Evolutionary conservation across 768 basidiomycete species (phyloP).

Genomic region (Hericium erinaceus): DNA sequence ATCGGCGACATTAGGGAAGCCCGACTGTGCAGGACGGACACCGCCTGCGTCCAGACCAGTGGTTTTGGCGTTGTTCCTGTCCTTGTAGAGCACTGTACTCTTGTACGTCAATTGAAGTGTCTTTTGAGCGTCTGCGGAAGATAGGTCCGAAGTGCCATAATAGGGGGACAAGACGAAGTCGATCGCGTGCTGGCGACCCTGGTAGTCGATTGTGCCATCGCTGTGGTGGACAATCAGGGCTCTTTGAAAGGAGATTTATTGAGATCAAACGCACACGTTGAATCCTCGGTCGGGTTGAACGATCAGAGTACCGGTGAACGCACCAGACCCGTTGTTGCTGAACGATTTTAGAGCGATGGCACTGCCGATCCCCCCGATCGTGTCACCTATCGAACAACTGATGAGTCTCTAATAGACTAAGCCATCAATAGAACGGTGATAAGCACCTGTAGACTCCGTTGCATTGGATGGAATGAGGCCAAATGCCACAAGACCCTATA

Average conservation of each 20-base stretch:
- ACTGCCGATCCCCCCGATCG: constrained; percentile 54
- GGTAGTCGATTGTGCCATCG: constrained; percentile 48
- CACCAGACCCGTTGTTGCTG: constrained; percentile 24
- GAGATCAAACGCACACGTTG: constrained; percentile 35
- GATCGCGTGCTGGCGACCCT: constrained; percentile 53
- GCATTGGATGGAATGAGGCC: constrained; percentile 53
- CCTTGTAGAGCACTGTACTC: constrained; percentile 40
- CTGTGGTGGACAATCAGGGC: constrained; percentile 21
- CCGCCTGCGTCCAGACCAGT: constrained; percentile 48
- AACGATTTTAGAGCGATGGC: constrained; percentile 52
- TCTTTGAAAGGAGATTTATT: background rate
- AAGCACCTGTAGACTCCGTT: constrained; percentile 37
- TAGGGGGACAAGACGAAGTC: constrained; percentile 52
- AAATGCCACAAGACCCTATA: constrained; percentile 48
- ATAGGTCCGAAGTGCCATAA: constrained; percentile 33
- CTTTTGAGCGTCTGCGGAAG: constrained; percentile 38
- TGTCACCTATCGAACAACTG: constrained; percentile 28
- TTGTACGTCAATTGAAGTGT: constrained; percentile 44
- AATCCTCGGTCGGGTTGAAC: constrained; percentile 53
- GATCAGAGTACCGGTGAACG: constrained; percentile 40
- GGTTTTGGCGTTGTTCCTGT: constrained; percentile 35
- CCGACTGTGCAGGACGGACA: constrained; percentile 30
- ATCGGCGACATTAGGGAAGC: constrained; percentile 21
- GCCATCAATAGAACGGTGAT: background rate
- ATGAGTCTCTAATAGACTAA: background rate